Percentiles rank a stretch among this genome's conserved stretches.
These are phyloP conservation scores for Thuidium tamariscinum DNA, from an alignment of 225 moss, liverwort and hornwort species.

Conservation along the genomic window DNA sequence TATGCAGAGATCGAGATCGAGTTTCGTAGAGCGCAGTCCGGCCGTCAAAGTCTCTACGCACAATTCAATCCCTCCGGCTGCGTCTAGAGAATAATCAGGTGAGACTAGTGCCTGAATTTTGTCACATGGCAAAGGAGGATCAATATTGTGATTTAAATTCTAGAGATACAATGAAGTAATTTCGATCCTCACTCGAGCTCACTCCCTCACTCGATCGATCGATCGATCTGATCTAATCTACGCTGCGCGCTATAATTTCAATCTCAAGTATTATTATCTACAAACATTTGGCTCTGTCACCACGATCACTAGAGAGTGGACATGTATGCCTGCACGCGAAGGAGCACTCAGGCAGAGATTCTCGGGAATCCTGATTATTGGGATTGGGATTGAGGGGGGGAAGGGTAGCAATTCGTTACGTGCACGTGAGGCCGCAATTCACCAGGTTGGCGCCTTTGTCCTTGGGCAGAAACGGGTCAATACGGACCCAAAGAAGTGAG, in stretches of 20 bases:
- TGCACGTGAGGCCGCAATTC: slow-evolving; percentile 68
- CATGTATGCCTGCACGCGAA: not conserved
- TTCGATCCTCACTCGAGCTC: not conserved
- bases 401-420: not conserved
- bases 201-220: not conserved
- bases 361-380: slow-evolving; percentile 17
- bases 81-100: not conserved
- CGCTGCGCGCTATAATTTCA: slow-evolving; percentile 1
- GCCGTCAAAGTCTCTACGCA: not conserved
- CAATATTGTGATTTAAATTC: not conserved
- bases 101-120: not conserved
- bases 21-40: not conserved
- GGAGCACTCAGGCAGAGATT: not conserved
- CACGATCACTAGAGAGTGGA: not conserved
- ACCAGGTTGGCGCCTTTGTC: slow-evolving; percentile 44
- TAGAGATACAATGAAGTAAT: slow-evolving; percentile 18
- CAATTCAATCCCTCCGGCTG: not conserved
- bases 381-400: not conserved
- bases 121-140: not conserved
- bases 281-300: slow-evolving; percentile 9
- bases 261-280: slow-evolving; percentile 32
- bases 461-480: slow-evolving; percentile 72
- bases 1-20: not conserved
- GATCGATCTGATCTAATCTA: not conserved
- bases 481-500: slow-evolving; percentile 84